Evolutionary conservation across 2,329 filamentous ascomycete species (phyloP).

Genomic region (Ophiocordyceps camponoti-saundersi): DNA sequence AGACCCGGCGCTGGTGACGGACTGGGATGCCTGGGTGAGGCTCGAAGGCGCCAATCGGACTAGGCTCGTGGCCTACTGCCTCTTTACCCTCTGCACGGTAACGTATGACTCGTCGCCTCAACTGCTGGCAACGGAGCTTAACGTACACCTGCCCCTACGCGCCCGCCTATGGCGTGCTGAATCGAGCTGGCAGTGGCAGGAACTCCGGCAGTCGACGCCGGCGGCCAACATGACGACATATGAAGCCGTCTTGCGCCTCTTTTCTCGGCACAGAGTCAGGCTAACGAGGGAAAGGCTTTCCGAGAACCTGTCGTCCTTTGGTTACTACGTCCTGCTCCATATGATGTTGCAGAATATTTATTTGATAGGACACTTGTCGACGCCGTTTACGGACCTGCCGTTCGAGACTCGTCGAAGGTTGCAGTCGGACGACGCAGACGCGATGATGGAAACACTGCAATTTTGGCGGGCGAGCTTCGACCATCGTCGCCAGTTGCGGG

Average conservation of each 20-base stretch:
- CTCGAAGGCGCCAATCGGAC: conserved; percentile 39
- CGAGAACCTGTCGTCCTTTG: conserved; percentile 38
- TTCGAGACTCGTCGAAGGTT: conserved; percentile 33
- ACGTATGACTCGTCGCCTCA: conserved; percentile 43
- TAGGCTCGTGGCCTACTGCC: conserved; percentile 42
- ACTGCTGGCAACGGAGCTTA: conserved; percentile 41
- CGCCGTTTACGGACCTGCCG: conserved; percentile 24
- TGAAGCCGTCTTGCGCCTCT: conserved; percentile 36
- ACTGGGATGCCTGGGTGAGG: conserved; percentile 45
- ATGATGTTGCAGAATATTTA: conserved; percentile 58
- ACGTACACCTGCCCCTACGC: conserved; percentile 34
- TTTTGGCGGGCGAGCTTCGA: conserved; percentile 44
- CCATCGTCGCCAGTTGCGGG: conserved; percentile 32
- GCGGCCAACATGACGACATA: conserved; percentile 35
- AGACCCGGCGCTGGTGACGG: conserved; percentile 24
- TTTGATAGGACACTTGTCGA: conserved; percentile 45
- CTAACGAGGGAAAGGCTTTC: conserved; percentile 13
- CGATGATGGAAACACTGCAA: conserved; percentile 35
- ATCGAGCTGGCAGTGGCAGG: conserved; percentile 42
- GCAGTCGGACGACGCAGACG: conserved; percentile 37
- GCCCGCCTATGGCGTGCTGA: conserved; percentile 41
- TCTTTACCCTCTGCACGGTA: conserved; percentile 46
- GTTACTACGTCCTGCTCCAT: conserved; percentile 57
- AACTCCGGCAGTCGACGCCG: conserved; percentile 32
- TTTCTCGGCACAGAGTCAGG: conserved; percentile 31